Percentiles rank a stretch among this genome's conserved stretches.
These are phyloP conservation scores for Chalciporus sp. DNA, from an alignment of 1,284 basidiomycete genomes.

Conservation along the genomic window DNA sequence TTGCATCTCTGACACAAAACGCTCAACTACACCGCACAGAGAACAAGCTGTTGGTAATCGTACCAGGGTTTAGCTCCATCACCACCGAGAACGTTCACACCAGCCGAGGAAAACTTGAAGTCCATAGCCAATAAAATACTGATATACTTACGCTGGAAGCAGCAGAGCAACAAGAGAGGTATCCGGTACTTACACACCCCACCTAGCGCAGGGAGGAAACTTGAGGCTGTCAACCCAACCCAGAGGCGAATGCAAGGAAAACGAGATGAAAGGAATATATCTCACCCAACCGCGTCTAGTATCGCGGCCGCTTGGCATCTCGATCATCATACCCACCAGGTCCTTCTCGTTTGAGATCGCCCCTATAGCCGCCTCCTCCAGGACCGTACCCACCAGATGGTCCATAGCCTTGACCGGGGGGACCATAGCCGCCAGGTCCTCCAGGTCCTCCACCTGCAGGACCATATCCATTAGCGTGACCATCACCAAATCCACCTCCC, in stretches of 20 bases:
- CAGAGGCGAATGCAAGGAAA: constrained; percentile 19
- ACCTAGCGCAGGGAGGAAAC: constrained; percentile 33
- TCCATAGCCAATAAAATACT: constrained; percentile 34
- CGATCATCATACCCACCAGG: constrained; percentile 78
- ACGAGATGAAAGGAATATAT: constrained; percentile 25
- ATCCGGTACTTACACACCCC: constrained; percentile 38
- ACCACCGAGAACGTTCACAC: constrained; percentile 2
- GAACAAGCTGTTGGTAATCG: background rate
- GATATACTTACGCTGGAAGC: constrained; percentile 39
- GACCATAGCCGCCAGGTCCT: constrained; percentile 53
- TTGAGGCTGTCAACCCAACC: constrained; percentile 32
- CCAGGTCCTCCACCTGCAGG: constrained; percentile 45
- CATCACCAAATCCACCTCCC: constrained; percentile 62
- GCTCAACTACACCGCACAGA: background rate
- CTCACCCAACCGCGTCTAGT: constrained; percentile 53
- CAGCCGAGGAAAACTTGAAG: constrained; percentile 4
- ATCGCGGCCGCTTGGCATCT: constrained; percentile 78
- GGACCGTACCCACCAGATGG: constrained; percentile 40
- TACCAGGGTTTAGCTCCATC: background rate
- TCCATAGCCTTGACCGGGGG: constrained; percentile 38
- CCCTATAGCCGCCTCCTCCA: constrained; percentile 55
- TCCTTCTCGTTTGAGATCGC: constrained; percentile 68
- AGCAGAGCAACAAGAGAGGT: constrained; percentile 28
- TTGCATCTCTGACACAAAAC: constrained; percentile 1
- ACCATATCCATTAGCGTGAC: constrained; percentile 57